These are phyloP conservation scores for Epicoccum nigrum DNA, from an alignment of 2,329 filamentous ascomycete genomes.

Conservation along the genomic window DNA sequence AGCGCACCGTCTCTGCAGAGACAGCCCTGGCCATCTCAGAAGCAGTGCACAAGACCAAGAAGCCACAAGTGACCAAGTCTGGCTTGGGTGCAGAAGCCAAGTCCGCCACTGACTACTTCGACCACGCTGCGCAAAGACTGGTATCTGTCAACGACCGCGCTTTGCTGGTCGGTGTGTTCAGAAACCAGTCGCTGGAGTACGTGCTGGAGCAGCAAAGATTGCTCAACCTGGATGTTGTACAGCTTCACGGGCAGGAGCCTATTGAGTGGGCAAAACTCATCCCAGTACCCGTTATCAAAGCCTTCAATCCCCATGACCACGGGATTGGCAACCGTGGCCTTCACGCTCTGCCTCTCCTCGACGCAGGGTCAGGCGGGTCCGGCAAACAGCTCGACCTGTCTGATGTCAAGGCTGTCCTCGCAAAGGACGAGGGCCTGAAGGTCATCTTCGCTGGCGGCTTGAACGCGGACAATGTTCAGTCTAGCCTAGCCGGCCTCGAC, in stretches of 20 bases:
- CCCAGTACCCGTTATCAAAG: conserved; percentile 87
- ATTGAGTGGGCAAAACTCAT: conserved; percentile 90
- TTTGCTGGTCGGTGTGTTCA: conserved; percentile 90
- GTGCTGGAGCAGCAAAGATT: conserved; percentile 78
- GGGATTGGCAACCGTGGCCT: conserved; percentile 77
- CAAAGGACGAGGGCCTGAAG: conserved; percentile 71
- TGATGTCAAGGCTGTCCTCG: conserved; percentile 70
- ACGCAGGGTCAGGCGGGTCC: conserved; percentile 82
- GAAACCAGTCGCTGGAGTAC: conserved; percentile 84
- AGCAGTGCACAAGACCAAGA: conserved; percentile 67
- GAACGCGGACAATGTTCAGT: conserved; percentile 76
- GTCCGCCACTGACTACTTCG: conserved; percentile 73
- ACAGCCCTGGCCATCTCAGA: conserved; percentile 81
- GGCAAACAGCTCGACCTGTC: conserved; percentile 77
- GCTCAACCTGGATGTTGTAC: conserved; percentile 83
- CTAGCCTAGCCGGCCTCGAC: conserved; percentile 68
- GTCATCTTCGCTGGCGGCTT: conserved; percentile 87
- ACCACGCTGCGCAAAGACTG: conserved; percentile 55
- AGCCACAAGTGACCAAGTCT: conserved; percentile 32
- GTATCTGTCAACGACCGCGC: conserved; percentile 65
- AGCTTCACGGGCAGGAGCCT: conserved; percentile 91
- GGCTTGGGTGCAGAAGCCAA: conserved; percentile 33
- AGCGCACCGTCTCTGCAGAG: conserved; percentile 79
- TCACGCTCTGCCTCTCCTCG: conserved; percentile 82
- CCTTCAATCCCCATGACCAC: conserved; percentile 78